phyloP scores from a whole-genome alignment of 1,284 basidiomycete genomes.

The Boletus semigastroideus region DNA sequence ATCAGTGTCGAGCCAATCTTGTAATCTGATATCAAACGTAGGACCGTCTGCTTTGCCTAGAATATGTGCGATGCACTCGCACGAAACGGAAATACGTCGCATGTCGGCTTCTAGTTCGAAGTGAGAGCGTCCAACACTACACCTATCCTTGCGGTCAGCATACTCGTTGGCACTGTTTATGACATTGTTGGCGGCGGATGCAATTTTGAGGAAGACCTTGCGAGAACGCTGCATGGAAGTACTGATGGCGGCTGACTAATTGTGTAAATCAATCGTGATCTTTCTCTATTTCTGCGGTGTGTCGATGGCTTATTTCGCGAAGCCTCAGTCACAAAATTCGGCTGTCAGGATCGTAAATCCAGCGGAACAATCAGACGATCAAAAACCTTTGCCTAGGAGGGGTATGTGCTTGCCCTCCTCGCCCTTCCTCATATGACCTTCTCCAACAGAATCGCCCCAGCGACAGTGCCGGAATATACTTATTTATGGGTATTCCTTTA shows the following conservation, averaged over 20 bases:
- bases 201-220: background rate
- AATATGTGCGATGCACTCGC: background rate
- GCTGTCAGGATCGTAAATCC: slow-evolving; percentile 61
- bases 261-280: background rate
- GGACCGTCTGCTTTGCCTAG: background rate
- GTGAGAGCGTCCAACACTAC: background rate
- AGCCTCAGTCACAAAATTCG: slow-evolving; percentile 46
- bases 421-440: slow-evolving; percentile 10
- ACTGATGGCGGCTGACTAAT: background rate
- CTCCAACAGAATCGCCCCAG: slow-evolving; percentile 57
- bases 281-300: slow-evolving; percentile 1
- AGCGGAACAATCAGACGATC: slow-evolving; percentile 37
- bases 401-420: slow-evolving; percentile 33
- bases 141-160: background rate
- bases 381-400: slow-evolving; percentile 40
- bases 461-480: slow-evolving; percentile 85
- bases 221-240: too few species aligned
- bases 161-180: background rate
- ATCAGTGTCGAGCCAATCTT: background rate
- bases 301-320: slow-evolving; percentile 42
- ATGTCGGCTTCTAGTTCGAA: background rate
- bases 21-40: background rate
- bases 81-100: background rate
- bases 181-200: background rate
- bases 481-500: slow-evolving; percentile 72